Evolutionary conservation across 225 moss, liverwort and hornwort species (phyloP).

Genomic region (Sphagnum tenellum): DNA sequence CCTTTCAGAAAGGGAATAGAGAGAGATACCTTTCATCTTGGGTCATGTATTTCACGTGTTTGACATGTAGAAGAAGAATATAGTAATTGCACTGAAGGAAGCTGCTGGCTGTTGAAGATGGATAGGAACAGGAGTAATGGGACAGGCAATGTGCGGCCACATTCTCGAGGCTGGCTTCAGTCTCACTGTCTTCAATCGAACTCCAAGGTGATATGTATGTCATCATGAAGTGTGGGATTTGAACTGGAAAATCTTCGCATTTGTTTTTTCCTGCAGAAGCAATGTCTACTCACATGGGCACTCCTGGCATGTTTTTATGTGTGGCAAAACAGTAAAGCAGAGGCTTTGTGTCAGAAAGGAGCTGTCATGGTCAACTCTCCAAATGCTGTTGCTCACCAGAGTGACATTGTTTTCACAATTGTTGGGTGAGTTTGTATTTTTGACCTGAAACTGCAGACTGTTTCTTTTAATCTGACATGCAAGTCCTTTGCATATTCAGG

Average conservation of each 20-base stretch:
- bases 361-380: slow-evolving; percentile 69
- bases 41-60: too few relatives aligned
- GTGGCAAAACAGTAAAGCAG: slow-evolving; percentile 60
- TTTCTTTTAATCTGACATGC: background rate
- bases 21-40: too few relatives aligned
- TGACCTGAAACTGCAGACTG: background rate
- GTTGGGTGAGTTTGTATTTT: slow-evolving; percentile 54
- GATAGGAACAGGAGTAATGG: slow-evolving; percentile 98
- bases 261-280: background rate
- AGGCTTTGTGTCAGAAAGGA: slow-evolving; percentile 58
- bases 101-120: slow-evolving; percentile 28
- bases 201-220: slow-evolving; percentile 49
- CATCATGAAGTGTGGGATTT: background rate
- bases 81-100: too few relatives aligned
- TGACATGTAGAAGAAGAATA: too few relatives aligned
- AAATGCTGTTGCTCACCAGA: slow-evolving; percentile 57
- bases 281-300: background rate
- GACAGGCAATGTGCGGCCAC: slow-evolving; percentile 92
- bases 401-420: slow-evolving; percentile 86
- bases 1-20: too few relatives aligned
- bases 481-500: background rate
- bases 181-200: slow-evolving; percentile 79
- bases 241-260: background rate
- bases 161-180: slow-evolving; percentile 80
- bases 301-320: background rate